Base-by-base conservation (phyloP, 768 basidiomycete genomes). In the Russula foetens region DNA sequence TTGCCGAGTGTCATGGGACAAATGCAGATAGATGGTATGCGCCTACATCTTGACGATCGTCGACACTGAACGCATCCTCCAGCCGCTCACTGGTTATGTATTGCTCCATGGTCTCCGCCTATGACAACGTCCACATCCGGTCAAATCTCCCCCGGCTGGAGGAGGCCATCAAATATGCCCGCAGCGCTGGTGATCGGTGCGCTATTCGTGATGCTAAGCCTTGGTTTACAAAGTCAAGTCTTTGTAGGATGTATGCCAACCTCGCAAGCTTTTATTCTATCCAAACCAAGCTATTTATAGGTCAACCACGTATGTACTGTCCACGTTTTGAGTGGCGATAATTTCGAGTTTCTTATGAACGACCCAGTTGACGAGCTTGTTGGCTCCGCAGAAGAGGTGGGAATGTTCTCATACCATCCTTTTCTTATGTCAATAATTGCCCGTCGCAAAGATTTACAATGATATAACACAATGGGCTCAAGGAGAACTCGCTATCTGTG, bases 161-260 rank as follows among this genome's bases (percentile, higher is more conserved):
- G 67, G 77, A 83, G 67, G 84, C 85, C 9, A 72, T 84, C 29
- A 82, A 84, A 67, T 83, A 82, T 63, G 85, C 84, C 4, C 78
- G 82, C 50, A 83, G 83, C 63, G 81, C 85, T 9, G 85, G 85
- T 15, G 85, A 89, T 67, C 77, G 83, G 85, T 85, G 60, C 57
- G 73, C 63, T 7, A 23, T 8, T 23, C 31, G 15, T 8, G 31
- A 12, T 14, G 12, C 12, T 31, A 46, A n/a, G 14, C 19, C n/a
- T 12, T 35, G 23, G 12, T 43, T 35, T 29, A 31, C 43, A 58
- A 19, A 59, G 33, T 54, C 19, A 48, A 23, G 21, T 26, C 48
- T 57, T 47, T 39, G 14, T 56, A 87, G 86, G 17, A 76, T 84
- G 12, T 87, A 84, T 68, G 83, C 83, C 3, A 79, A 79, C 62